Evolutionary conservation across 495 filamentous ascomycete species (phyloP), one percentile per base, ranked within the genome.

Genomic region (Aspergillus cristatus): DNA sequence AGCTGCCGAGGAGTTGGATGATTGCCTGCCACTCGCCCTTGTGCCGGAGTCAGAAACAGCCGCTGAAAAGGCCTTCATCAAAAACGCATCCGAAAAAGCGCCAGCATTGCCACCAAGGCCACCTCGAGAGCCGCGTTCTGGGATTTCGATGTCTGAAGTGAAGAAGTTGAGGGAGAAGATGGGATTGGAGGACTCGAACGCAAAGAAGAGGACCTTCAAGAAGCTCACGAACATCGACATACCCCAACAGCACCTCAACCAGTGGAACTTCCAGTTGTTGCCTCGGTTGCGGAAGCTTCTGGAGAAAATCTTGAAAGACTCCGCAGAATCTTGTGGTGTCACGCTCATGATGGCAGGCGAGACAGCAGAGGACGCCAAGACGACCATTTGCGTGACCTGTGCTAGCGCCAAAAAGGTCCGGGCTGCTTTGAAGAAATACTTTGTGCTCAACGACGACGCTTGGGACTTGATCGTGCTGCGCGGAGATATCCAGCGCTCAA

Each of bases 341-440:
- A 79, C 75, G 15, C 67, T 86, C 11, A 81, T 84, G 54, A 83
- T 82, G 52, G 77, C 84, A 20, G 83, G 83, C 36, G 80, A 84
- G 34, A 72, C 72, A 0, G 55, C 72, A 1, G 72, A 81, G 34
- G 70, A 67, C 11, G 79, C 80, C 5, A 75, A 71, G 43, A 83
- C 82, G 6, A 87, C 83, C 0, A 79, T 86, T 1, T 72, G 82
- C n/a, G 79, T 88, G 11, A 74, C 82, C 12, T 88, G 83, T 46
- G 75, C 71, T 0, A 86, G 80, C 14, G 80, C 82, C 3, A 71
- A 72, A 40, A 83, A 80, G 48, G 81, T 86, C 31, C 63, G 78
- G 22, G 74, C 75, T 7, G 82, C 82, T 3, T 40, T 88, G 18
- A 81, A 82, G 51, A 82, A 82, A 51, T 76, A 79, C 47, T 73